Conservation (phyloP, 2,329 filamentous ascomycete genomes). For the Immersiporthe knoxdaviesiana region DNA sequence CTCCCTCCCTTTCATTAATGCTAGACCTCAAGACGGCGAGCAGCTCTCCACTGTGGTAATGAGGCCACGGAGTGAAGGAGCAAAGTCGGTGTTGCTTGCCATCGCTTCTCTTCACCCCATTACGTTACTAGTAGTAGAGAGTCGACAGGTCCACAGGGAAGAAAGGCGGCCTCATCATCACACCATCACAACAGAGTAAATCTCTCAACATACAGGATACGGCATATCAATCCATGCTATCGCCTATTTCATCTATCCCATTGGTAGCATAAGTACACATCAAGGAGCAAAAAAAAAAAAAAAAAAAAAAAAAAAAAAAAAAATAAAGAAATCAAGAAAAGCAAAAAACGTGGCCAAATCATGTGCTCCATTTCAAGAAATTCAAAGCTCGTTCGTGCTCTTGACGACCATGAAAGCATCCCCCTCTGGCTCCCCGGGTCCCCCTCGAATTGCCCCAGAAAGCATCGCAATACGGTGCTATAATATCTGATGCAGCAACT, state of each 20-base stretch:
- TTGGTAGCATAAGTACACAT: slow-evolving; percentile 30
- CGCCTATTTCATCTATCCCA: slow-evolving; percentile 29
- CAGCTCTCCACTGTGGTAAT: no score
- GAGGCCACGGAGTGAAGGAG: no score
- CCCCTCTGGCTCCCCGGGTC: background rate
- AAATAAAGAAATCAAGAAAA: background rate
- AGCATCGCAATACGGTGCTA: background rate
- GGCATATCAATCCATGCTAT: slow-evolving; percentile 20
- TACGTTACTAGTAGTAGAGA: no score
- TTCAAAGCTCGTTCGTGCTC: slow-evolving; percentile 1
- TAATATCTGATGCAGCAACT: background rate
- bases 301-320: background rate
- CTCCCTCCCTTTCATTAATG: no score
- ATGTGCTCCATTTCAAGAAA: slow-evolving; percentile 23
- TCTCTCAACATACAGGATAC: background rate
- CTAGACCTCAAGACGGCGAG: no score
- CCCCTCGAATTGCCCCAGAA: background rate
- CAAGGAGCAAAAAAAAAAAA: background rate
- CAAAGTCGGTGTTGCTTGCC: no score
- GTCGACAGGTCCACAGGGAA: no score
- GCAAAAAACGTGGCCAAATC: slow-evolving; percentile 20
- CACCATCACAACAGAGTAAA: background rate
- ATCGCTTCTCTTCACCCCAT: no score
- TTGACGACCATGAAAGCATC: background rate
- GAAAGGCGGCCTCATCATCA: background rate